Evolutionary conservation across 2,329 filamentous ascomycete genomes (phyloP), one percentile per base, ranked within the genome.

Genomic region (Madurella mycetomatis): DNA sequence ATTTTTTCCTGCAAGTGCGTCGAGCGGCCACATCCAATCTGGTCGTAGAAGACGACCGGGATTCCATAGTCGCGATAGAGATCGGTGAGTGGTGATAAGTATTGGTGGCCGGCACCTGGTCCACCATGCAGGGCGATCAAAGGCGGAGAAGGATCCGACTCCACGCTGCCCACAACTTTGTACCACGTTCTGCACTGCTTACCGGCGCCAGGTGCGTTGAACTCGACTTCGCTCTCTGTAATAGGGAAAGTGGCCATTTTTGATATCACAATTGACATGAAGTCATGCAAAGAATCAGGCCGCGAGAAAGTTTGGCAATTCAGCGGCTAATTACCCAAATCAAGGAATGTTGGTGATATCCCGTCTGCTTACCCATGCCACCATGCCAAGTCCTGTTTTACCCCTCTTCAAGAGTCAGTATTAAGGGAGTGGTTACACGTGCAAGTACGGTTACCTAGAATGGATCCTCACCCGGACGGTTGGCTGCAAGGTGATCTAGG

Each of bases 171-270:
- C n/a, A 50, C 41, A n/a, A 54, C 32, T 32, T 50, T 54, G 42
- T 54, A 54, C 47, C 47, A 54, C n/a, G 52, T 54, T 17, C 48
- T 51, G 43, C 47, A 51, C 4, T 47, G 47, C 45, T 59, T 57
- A 25, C 54, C 56, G 19, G 54, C 54, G 17, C 30, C 37, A 5
- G 56, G 56, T 2, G 47, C 56, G 12, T 54, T 44, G 48, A 51
- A 57, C 12, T 39, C 25, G 25, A 57, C 41, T 34, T 57, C 51
- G 12, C 57, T 54, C 17, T 54, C 54, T 2, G 32, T 54, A 18
- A 44, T 18, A 2, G 53, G 25, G 25, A 25, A 4, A 4, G 25
- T 7, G 25, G 25, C 25, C 25, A 25, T 25, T 25, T 25, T 25
- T 4, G 25, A 25, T 7, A 7, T 25, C 25, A 25, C 25, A 25